Percentiles rank a stretch among this genome's conserved stretches.
Evolutionary conservation across 2,329 filamentous ascomycete genomes (phyloP).

Genomic region (Teratosphaeria gauchensis): DNA sequence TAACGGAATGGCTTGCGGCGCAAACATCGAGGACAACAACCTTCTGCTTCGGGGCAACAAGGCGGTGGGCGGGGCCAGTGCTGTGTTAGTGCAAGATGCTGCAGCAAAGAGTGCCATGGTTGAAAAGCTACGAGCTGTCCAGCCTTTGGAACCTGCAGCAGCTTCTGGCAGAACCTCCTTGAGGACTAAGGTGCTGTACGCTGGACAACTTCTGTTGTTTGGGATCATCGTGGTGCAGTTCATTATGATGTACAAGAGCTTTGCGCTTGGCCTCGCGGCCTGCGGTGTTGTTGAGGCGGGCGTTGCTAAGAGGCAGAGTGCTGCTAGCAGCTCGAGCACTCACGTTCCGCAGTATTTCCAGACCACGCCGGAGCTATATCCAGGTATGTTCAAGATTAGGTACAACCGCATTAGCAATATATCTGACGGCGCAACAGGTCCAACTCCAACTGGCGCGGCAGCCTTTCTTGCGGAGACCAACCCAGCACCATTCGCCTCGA

Average conservation of each 20-base stretch:
- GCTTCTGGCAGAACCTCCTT: not conserved
- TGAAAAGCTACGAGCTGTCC: not conserved
- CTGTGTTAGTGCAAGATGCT: not conserved
- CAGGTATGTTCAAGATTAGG: not conserved
- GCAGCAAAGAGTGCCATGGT: not conserved
- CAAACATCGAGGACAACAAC: not conserved
- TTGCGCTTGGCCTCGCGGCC: constrained; percentile 17
- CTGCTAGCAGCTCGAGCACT: constrained; percentile 8
- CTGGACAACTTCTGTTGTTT: constrained; percentile 19
- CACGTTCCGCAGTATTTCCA: constrained; percentile 53
- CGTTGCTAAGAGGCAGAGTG: constrained; percentile 10
- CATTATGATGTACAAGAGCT: constrained; percentile 25
- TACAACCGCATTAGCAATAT: not conserved
- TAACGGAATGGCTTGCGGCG: not conserved
- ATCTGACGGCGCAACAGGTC: constrained; percentile 36
- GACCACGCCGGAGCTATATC: constrained; percentile 45
- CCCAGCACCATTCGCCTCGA: constrained; percentile 50
- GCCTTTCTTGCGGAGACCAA: constrained; percentile 65
- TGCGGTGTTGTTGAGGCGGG: constrained; percentile 15
- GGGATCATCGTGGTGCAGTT: constrained; percentile 15
- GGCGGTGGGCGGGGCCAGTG: not conserved
- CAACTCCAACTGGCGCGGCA: constrained; percentile 58
- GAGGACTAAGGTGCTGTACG: constrained; percentile 2
- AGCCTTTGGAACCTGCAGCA: not conserved
- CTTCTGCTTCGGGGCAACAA: not conserved